Evolutionary conservation across 2,329 filamentous ascomycete genomes (phyloP), one percentile per base, ranked within the genome.

Genomic region (Paraconiothyrium sp.): DNA sequence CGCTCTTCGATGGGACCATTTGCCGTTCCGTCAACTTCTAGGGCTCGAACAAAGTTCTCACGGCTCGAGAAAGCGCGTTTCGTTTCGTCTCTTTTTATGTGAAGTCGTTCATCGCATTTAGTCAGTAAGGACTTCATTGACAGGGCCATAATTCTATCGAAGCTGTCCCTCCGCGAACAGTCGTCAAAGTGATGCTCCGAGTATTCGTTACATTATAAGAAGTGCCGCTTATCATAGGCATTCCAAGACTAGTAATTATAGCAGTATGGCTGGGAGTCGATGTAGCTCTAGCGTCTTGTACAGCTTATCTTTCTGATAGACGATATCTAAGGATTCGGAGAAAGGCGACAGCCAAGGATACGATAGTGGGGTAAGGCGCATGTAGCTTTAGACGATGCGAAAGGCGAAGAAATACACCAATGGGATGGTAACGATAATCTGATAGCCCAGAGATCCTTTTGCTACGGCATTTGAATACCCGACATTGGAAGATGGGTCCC

Each of bases 241-340:
- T 30, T 30, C 27, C 27, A 4, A 22, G 35, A 34, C 32, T 50
- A 22, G 27, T 14, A 27, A 50, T 7, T 5, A 3, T 50, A 4
- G 47, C 16, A 50, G 27, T 10, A 34, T 50, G 14, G n/a, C 9
- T 35, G 47, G 32, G 35, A 32, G 13, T 14, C 47, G 13, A 16
- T 35, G 30, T 34, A 11, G 37, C n/a, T n/a, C 8, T 50, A 50
- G 30, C 39, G 55, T 41, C 44, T 41, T 57, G 55, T 49, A 35
- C 16, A 20, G 43, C 44, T 43, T 46, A 39, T 50, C 20, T 35
- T 50, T 48, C 14, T 30, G 46, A 47, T 50, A 35, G 55, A 35
- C 37, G 55, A 32, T 57, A 57, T 57, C 55, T 49, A 6, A 34
- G 27, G 32, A 11, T 7, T 57, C 55, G 55, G 55, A 57, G 55